Evolutionary conservation across 371 early-diverging fungal species (phyloP).

Genomic region (Mucor mucedo): DNA sequence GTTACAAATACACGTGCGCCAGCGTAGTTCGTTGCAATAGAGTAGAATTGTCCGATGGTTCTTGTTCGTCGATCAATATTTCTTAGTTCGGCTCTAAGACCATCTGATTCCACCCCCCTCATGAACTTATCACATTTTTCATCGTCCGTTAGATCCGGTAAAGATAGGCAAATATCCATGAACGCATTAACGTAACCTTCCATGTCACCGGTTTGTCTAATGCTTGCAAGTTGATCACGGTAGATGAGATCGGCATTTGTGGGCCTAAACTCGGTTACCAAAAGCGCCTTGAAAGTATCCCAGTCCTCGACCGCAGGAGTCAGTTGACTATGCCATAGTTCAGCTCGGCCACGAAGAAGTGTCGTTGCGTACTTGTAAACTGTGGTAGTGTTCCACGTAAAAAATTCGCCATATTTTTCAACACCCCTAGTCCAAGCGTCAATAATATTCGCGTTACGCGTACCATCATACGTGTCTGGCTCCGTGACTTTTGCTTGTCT

Average conservation of each 20-base stretch:
- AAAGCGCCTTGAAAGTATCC: neutral
- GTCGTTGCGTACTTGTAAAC: neutral
- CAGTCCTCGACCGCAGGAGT: neutral
- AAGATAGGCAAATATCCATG: neutral
- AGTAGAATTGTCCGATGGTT: neutral
- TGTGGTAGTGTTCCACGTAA: too few species aligned
- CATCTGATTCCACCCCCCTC: neutral
- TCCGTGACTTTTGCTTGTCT: too few species aligned
- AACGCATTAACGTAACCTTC: neutral
- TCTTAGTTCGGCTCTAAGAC: neutral
- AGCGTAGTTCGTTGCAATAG: neutral
- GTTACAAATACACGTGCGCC: neutral
- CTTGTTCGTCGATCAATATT: too few species aligned
- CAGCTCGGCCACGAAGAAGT: slow-evolving; percentile 1
- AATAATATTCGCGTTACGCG: too few species aligned
- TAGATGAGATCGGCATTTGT: neutral
- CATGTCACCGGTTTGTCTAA: neutral
- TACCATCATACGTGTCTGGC: too few species aligned
- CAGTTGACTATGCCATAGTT: neutral
- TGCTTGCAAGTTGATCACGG: neutral
- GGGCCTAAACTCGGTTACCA: neutral
- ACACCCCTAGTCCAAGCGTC: too few species aligned
- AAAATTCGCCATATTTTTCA: too few species aligned
- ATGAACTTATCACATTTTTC: neutral
- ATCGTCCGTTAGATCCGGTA: neutral